A percentile compares a stretch with the other conserved stretches of the same genome.
These are phyloP conservation scores for Lipomyces sp. DNA, from an alignment of 805 yeast genomes.

Conservation along the genomic window DNA sequence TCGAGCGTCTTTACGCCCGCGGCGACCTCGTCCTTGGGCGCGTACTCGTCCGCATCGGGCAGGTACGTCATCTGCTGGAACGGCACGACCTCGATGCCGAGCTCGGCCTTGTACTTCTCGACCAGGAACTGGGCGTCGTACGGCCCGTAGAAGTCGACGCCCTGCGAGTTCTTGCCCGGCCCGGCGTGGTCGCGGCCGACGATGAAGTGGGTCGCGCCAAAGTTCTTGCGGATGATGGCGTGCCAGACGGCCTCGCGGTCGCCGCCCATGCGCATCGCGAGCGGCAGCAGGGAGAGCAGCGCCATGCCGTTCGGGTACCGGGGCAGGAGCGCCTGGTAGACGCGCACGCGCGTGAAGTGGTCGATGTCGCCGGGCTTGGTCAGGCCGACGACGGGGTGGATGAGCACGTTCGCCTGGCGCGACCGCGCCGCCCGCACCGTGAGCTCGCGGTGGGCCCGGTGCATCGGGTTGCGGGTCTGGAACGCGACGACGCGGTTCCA, in stretches of 20 bases:
- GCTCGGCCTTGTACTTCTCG: slow-evolving; percentile 67
- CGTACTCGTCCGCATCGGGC: slow-evolving; percentile 92
- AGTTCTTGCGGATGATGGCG: slow-evolving; percentile 92
- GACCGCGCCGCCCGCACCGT: slow-evolving; percentile 97
- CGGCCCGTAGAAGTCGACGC: slow-evolving; percentile 93
- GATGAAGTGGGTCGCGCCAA: slow-evolving; percentile 94
- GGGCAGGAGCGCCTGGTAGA: slow-evolving; percentile 85
- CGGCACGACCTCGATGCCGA: slow-evolving; percentile 87
- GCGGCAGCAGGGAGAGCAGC: slow-evolving; percentile 76
- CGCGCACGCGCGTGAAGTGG: slow-evolving; percentile 95
- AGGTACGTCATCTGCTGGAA: slow-evolving; percentile 95
- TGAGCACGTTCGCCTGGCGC: slow-evolving; percentile 78
- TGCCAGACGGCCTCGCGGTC: slow-evolving; percentile 99
- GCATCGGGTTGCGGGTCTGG: slow-evolving; percentile 99
- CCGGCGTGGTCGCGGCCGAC: slow-evolving; percentile 99
- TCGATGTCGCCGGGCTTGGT: slow-evolving; percentile 98
- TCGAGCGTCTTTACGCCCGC: slow-evolving; percentile 76
- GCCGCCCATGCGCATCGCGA: slow-evolving; percentile 99
- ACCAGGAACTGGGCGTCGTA: slow-evolving; percentile 94
- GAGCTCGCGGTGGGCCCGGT: slow-evolving; percentile 93
- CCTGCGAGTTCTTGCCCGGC: slow-evolving; percentile 84
- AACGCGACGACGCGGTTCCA: slow-evolving; percentile 93
- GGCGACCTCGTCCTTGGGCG: slow-evolving; percentile 90
- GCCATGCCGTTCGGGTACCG: slow-evolving; percentile 95
- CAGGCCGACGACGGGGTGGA: slow-evolving; percentile 95